Percentiles rank a stretch among this genome's conserved stretches.
Conservation (phyloP, 2,329 filamentous ascomycete genomes). For the Coniella vitis region DNA sequence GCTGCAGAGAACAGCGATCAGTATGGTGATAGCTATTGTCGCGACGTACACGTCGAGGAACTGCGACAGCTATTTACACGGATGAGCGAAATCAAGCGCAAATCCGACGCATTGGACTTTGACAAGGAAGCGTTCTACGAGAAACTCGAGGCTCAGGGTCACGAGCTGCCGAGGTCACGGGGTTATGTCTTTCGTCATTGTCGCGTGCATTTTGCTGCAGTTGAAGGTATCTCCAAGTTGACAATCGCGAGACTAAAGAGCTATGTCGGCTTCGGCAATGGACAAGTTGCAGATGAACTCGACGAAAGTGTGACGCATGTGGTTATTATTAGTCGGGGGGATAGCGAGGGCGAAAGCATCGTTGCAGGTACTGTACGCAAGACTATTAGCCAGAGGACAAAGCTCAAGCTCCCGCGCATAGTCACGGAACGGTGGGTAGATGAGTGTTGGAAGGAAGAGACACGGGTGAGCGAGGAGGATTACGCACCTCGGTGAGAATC, state of each 20-base stretch:
- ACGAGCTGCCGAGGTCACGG: slow-evolving; percentile 43
- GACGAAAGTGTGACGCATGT: slow-evolving; percentile 65
- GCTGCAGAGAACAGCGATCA: slow-evolving; percentile 62
- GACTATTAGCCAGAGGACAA: slow-evolving; percentile 36
- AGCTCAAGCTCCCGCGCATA: slow-evolving; percentile 52
- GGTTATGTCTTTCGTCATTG: slow-evolving; percentile 47
- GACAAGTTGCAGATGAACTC: slow-evolving; percentile 44
- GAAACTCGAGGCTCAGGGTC: slow-evolving; percentile 50
- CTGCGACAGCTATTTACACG: slow-evolving; percentile 34
- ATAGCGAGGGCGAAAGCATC: slow-evolving; percentile 32
- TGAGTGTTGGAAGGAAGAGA: slow-evolving; percentile 73
- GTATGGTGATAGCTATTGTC: slow-evolving; percentile 76
- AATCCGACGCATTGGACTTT: slow-evolving; percentile 26
- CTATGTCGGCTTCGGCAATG: slow-evolving; percentile 64
- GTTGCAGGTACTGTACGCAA: slow-evolving; percentile 38
- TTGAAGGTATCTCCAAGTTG: slow-evolving; percentile 25
- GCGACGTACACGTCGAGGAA: slow-evolving; percentile 43
- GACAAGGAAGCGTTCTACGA: slow-evolving; percentile 40
- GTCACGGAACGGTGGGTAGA: slow-evolving; percentile 68
- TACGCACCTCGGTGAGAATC: slow-evolving; percentile 30
- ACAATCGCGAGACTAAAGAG: slow-evolving; percentile 42
- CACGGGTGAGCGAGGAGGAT: slow-evolving; percentile 71
- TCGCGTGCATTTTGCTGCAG: slow-evolving; percentile 33
- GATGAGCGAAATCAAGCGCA: slow-evolving; percentile 21
- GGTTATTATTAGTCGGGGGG: slow-evolving; percentile 44